Evolutionary conservation across 306 rosid species (phyloP).

Genomic region (Malus asiatica): DNA sequence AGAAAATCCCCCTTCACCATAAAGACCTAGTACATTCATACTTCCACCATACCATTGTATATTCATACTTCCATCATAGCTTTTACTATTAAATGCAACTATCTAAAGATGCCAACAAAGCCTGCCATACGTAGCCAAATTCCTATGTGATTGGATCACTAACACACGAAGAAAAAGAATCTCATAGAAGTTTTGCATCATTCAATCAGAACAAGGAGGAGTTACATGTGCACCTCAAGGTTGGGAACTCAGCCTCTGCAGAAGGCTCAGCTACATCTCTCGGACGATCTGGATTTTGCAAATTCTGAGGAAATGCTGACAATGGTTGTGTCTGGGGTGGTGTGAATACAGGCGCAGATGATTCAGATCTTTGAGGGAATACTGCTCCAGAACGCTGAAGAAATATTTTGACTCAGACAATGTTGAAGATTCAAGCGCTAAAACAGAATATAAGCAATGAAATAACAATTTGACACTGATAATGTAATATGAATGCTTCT

Average conservation of each 20-base stretch:
- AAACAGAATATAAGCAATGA: background rate
- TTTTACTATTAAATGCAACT: background rate
- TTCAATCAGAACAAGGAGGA: slow-evolving; percentile 4
- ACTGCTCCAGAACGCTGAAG: slow-evolving; percentile 88
- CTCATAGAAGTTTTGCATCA: background rate
- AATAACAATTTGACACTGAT: background rate
- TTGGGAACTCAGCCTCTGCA: slow-evolving; percentile 72
- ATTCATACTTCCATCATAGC: background rate
- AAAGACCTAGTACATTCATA: background rate
- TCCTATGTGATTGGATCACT: slow-evolving; percentile 6
- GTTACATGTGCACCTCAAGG: slow-evolving; percentile 54
- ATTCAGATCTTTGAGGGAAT: slow-evolving; percentile 82
- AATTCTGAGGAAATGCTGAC: slow-evolving; percentile 67
- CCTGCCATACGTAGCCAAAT: slow-evolving; percentile 3
- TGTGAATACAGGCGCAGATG: slow-evolving; percentile 77
- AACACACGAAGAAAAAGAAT: background rate
- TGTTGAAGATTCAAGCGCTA: slow-evolving; percentile 9
- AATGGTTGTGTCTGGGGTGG: slow-evolving; percentile 90
- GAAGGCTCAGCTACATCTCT: slow-evolving; percentile 67
- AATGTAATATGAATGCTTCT: background rate
- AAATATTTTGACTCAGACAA: slow-evolving; percentile 6
- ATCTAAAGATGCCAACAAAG: slow-evolving; percentile 4
- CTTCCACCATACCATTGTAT: background rate
- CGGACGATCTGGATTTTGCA: slow-evolving; percentile 40
- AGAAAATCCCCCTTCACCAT: background rate